Base-by-base conservation (phyloP, 2,329 filamentous ascomycete species). In the Balansia obtecta region DNA sequence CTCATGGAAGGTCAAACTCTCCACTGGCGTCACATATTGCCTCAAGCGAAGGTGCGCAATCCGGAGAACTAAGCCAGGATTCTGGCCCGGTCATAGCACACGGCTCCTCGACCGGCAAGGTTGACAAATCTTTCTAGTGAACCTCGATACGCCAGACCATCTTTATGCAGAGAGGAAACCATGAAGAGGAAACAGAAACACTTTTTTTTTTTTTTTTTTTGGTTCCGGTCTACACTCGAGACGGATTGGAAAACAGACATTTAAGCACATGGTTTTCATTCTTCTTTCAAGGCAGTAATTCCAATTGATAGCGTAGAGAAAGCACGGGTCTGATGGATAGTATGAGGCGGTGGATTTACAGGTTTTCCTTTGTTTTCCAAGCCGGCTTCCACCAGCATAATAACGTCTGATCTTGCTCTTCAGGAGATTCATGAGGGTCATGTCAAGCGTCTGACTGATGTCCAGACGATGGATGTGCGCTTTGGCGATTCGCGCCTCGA, bases 61-160 rank as follows among this genome's bases (percentile, higher is more conserved):
- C 20, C 20, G 5, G 15, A 8, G 40, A 48, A 6, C 10, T 33
- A 12, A 47, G 34, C 32, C 41, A 30, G 8, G 6, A 22, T 16
- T 13, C 33, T 13, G 41, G 41, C 5, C 50, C 50, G 15, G 46
- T 52, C n/a, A 46, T 52, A 27, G 46, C 50, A n/a, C 20, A 46
- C n/a, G 46, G 50, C 15, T 49, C 50, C 9, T 52, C 46, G 10
- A 51, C 33, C 22, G 42, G 46, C 16, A 50, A 40, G n/a, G 20
- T n/a, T 12, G 38, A 42, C 33, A 42, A 30, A 46, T 16, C 33
- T 12, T 45, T 10, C 20, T 20, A 18, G 15, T 15, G n/a, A 38
- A 16, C 2, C 10, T 13, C 33, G 34, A 37, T 37, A 37, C 9
- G 13, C 33, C 13, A 10, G 13, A 34, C 33, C 10, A 34, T 13